Base-by-base conservation (phyloP, 352 stramenopile genomes). In the Pythium myriotylum region DNA sequence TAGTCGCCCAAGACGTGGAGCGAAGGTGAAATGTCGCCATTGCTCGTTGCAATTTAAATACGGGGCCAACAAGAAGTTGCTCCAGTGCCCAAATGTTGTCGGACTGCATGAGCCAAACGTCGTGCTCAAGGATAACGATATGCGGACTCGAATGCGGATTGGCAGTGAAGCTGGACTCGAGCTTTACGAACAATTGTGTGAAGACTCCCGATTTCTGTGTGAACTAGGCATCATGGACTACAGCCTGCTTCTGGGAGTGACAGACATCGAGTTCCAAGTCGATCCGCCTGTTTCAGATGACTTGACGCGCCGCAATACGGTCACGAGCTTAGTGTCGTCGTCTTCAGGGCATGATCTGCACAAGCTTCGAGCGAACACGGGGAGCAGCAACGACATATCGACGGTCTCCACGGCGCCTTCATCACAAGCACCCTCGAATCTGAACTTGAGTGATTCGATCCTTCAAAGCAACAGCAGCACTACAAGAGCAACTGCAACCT, bases 141-240 rank as follows among this genome's bases (percentile, higher is more conserved):
- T 97, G 56, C 81, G 76, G 22, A 91, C 79, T 12, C 72, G 84
- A 10, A 91, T 97, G 81, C 74, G 81, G 14, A 89, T 96, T n/a
- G 81, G 80, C 2, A 64, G 50, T 0, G 65, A 81, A 3, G 73
- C 78, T 63, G 84, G 84, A 8, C 71, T 77, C 10, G 66, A 78
- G 37, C 42, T 95, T 16, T 93, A 80, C 49, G 76, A 90, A 24
- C 71, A 89, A 29, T 49, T 96, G 39, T 69, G 76, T 0, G 73
- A 88, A 12, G 88, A 96, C 66, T 91, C 82, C 29, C 42, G 84
- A 0, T 95, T 96, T 49, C 60, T 96, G 2, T 84, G 79, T 46
- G 54, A 79, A 9, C 62, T 89, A 1, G 87, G 87, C 4, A 95
- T 97, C 58, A 97, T 97, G 89, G 89, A 97, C 62, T 97, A 97